These are phyloP conservation scores for Nicotiana obtusifolia DNA, from an alignment of 257 asterid species.

Conservation along the genomic window DNA sequence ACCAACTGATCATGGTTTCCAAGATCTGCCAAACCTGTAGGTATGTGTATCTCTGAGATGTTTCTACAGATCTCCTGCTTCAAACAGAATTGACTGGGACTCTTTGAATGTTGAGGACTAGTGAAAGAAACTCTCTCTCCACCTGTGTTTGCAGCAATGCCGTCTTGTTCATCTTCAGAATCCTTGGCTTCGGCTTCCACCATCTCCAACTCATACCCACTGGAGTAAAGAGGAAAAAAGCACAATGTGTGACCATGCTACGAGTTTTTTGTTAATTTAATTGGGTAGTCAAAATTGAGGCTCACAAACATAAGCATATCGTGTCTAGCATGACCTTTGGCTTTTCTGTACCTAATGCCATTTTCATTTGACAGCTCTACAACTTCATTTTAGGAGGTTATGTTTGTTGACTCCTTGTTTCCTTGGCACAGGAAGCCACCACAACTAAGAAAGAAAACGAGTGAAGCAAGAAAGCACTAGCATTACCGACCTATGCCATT, in stretches of 20 bases:
- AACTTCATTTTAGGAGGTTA: not conserved
- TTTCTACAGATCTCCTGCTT: constrained; percentile 33
- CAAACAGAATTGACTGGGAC: constrained; percentile 25
- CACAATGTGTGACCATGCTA: not conserved
- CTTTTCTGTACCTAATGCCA: not conserved
- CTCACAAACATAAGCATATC: not conserved
- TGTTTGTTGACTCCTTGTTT: not conserved
- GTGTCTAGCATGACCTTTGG: not conserved
- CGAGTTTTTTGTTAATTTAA: not conserved
- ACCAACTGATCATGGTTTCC: constrained; percentile 21
- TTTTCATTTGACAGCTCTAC: not conserved
- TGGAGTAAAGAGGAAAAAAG: constrained; percentile 14
- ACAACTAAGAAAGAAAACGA: not conserved
- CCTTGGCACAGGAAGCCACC: not conserved
- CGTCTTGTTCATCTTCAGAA: constrained; percentile 85
- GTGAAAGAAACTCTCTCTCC: constrained; percentile 25
- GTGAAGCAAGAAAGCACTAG: not conserved
- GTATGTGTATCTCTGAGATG: constrained; percentile 21
- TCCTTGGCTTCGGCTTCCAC: constrained; percentile 84
- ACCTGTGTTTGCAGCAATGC: constrained; percentile 20
- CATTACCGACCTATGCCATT: not conserved
- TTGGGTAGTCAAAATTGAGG: not conserved
- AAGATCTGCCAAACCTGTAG: constrained; percentile 22
- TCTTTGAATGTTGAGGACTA: constrained; percentile 35
- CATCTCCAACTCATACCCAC: constrained; percentile 74